Base-by-base conservation (phyloP, 192 early-diverging fungal genomes). In the Backusella tarrabulga region DNA sequence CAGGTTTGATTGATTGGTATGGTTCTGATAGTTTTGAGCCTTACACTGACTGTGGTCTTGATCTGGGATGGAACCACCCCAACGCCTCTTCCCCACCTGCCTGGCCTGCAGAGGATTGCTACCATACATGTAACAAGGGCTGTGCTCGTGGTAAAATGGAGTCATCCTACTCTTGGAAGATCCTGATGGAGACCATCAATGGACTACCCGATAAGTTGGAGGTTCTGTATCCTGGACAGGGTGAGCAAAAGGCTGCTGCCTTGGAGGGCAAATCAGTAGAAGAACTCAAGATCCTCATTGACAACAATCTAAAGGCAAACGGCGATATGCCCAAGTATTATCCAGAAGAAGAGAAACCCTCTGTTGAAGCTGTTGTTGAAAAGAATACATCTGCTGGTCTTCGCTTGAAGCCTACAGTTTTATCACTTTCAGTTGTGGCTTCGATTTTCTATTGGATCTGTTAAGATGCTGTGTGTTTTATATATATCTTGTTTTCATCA, bases 101-200 rank as follows among this genome's bases (percentile, higher is more conserved):
- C 8, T 84, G 83, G 83, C 83, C 83, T 0, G 68, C 36, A n/a
- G 75, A 78, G 69, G 83, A 84, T 46, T 84, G 83, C 72, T 84
- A 84, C 44, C 83, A 84, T 60, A 84, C 83, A 7, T 84, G 83
- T 67, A 84, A 84, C 40, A 78, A 77, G 60, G 77, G 77, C 8
- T 82, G 80, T 60, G 77, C 80, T 26, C 76, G 80, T 68, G 80
- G 80, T 34, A 32, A 69, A n/a, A 78, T 82, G 77, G 34, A 69
- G 2, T 82, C 80, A 0, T 78, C 77, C 34, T 78, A 76, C 29
- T 67, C 80, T 19, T 82, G 80, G 80, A 77, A 78, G 21, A 3
- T 82, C 14, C 34, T 82, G 15, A 78, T 74, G 72, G 68, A 74
- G 9, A 21, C 19, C 26, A 1, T 67, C 4, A 68, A 70, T 11